Evolutionary conservation across 805 yeast genomes (phyloP), one percentile per base, ranked within the genome.

Genomic region (Barnettozyma siamensis): DNA sequence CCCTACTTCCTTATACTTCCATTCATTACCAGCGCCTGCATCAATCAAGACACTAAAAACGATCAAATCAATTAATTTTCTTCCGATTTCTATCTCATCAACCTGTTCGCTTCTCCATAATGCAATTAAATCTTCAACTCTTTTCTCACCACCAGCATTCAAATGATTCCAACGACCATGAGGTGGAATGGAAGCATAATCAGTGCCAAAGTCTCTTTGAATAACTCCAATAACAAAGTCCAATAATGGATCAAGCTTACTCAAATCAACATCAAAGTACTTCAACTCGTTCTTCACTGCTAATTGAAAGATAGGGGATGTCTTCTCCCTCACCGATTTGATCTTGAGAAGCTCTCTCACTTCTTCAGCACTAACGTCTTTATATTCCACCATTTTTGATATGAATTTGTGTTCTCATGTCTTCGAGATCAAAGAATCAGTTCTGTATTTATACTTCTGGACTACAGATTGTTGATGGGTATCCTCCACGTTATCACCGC

Each of bases 101-200:
- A 58, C 45, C 3, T 45, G 53, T 12, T 61, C 59, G 2, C 50
- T 18, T 28, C 58, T 42, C 70, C 78, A 72, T 23, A 53, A 43
- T 2, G 45, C 51, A 21, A 78, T 66, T 42, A 78, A 53, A 3
- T 48, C 42, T 16, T 67, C 71, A 32, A 78, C 63, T 31, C 84
- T 67, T 27, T 54, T 52, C 24, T 50, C 54, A n/a, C 65, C 69
- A 30, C 75, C 74, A 27, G 70, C 75, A 50, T 78, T 76, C 52
- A 79, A 67, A 55, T 79, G 85, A 50, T 77, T 83, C 75, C 79
- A 78, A 42, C 86, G 65, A 2, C 85, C 85, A 56, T 79, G 85
- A 8, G 81, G 77, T 4, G 86, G 84, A 40, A 79, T 79, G 2
- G 57, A 47, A 3, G 56, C 51, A 28, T 69, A 69, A 20, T 70